Percentiles rank a stretch among this genome's conserved stretches.
Conservation (phyloP, 441 rosid species). For the Aleurites moluccanus region DNA sequence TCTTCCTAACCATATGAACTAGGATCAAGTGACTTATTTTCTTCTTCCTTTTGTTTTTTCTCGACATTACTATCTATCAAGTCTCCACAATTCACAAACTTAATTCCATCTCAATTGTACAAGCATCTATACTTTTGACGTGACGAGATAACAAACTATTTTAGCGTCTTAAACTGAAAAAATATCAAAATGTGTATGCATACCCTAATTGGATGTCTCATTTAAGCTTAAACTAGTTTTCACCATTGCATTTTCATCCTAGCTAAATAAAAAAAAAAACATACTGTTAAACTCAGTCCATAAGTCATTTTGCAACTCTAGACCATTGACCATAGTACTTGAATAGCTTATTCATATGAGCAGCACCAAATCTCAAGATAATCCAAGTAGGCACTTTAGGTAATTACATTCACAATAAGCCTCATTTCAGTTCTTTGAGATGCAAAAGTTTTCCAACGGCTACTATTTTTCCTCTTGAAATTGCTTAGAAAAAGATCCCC, state of each 20-base stretch:
- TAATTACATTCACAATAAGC: background rate
- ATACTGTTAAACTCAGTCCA: background rate
- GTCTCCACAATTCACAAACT: background rate
- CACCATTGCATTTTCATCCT: background rate
- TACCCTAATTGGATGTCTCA: background rate
- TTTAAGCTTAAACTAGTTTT: background rate
- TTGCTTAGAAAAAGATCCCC: background rate
- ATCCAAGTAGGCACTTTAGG: background rate
- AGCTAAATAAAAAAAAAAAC: background rate
- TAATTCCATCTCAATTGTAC: background rate
- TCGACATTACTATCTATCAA: background rate
- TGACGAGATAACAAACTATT: background rate
- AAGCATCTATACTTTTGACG: background rate
- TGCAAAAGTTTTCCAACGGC: background rate
- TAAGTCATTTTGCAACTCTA: background rate
- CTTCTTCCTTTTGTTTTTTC: background rate
- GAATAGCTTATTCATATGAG: background rate
- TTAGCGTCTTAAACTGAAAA: background rate
- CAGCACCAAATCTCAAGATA: background rate
- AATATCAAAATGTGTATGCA: background rate
- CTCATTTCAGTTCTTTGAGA: background rate
- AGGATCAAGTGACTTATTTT: background rate
- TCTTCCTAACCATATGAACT: background rate
- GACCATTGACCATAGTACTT: background rate
- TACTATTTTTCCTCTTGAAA: slow-evolving; percentile 4